These are phyloP conservation scores for Cryoendolithus antarcticus DNA, from an alignment of 2,329 filamentous ascomycete genomes.

Conservation along the genomic window DNA sequence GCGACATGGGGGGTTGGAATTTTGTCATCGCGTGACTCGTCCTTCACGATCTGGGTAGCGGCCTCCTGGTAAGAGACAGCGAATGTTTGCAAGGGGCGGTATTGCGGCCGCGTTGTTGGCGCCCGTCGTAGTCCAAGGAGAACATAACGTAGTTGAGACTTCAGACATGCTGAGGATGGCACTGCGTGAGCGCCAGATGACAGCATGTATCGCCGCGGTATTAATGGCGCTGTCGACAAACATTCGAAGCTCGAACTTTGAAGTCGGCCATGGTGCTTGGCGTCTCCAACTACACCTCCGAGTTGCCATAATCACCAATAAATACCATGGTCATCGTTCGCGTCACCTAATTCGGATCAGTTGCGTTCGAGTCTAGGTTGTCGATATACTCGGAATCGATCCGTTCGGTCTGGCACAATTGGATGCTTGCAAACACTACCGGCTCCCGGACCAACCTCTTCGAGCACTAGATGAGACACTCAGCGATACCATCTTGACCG, in stretches of 20 bases:
- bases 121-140: constrained; percentile 2
- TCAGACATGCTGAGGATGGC: constrained; percentile 10
- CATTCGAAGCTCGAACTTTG: no score
- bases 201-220: constrained; percentile 6
- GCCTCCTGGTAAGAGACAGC: neutral
- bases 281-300: neutral
- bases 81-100: neutral
- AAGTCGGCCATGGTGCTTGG: no score
- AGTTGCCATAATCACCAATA: neutral
- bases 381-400: no score
- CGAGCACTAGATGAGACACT: neutral
- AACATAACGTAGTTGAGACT: constrained; percentile 8
- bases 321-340: neutral
- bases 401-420: no score
- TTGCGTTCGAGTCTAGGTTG: no score
- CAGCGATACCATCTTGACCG: neutral
- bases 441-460: neutral
- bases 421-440: neutral
- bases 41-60: no score
- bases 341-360: neutral
- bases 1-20: no score
- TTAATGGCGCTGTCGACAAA: no score
- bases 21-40: no score
- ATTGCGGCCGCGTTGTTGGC: neutral
- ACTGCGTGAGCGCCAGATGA: constrained; percentile 6